Conservation (phyloP, 805 yeast genomes). For the Teunomyces tritomae region DNA sequence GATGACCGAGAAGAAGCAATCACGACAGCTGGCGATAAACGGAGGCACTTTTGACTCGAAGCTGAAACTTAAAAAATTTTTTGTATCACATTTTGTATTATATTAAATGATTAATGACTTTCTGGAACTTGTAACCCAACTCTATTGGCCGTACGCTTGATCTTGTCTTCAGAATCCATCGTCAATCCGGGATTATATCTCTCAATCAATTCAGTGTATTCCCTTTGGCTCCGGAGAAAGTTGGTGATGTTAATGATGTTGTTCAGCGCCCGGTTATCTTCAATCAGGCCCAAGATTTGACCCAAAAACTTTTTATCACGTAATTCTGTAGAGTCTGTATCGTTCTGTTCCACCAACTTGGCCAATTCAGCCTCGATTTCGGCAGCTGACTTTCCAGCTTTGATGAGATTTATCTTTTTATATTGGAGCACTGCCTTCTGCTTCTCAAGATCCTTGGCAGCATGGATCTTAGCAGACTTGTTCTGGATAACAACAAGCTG, state of each 20-base stretch:
- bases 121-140: slow-evolving; percentile 71
- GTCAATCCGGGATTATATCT: slow-evolving; percentile 84
- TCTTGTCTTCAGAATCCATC: slow-evolving; percentile 74
- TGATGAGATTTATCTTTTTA: slow-evolving; percentile 44
- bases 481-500: slow-evolving; percentile 41
- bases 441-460: slow-evolving; percentile 40
- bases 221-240: slow-evolving; percentile 70
- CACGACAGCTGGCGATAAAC: slow-evolving; percentile 13
- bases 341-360: slow-evolving; percentile 6
- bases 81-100: neutral
- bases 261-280: slow-evolving; percentile 13
- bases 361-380: slow-evolving; percentile 31
- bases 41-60: slow-evolving; percentile 2
- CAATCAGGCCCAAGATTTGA: slow-evolving; percentile 19
- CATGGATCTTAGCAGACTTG: slow-evolving; percentile 35
- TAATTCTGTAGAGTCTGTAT: slow-evolving; percentile 7
- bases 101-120: neutral
- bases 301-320: slow-evolving; percentile 14
- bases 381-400: slow-evolving; percentile 31
- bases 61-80: neutral
- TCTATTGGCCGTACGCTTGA: slow-evolving; percentile 74
- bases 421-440: slow-evolving; percentile 48
- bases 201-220: slow-evolving; percentile 73
- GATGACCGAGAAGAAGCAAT: slow-evolving; percentile 17
- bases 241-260: slow-evolving; percentile 59